Evolutionary conservation across 371 early-diverging fungal species (phyloP), one percentile per base, ranked within the genome.

Genomic region (Spraguea lophii): DNA sequence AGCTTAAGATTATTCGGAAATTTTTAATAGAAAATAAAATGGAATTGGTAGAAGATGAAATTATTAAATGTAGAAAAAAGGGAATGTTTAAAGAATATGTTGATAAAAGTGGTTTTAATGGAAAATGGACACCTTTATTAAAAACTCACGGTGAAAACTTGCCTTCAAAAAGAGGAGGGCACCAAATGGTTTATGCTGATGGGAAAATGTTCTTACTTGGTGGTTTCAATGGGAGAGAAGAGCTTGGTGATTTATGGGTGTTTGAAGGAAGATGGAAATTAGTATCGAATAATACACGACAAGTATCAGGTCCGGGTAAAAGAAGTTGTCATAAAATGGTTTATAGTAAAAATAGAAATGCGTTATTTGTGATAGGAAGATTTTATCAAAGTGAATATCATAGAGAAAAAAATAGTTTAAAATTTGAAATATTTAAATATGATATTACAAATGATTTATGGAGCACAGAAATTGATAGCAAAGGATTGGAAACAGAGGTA

Each of bases 291-390:
- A 39, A 39, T 20, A 17, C 15, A 4, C 20, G 21, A 0, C 7
- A 20, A 17, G 6, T 6, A 12, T 6, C 3, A 6, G 36, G 37
- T 15, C 56, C 56, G 0, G 56, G 56, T 17, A 55, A 38, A 42
- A 48, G 56, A 35, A 46, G 46, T 39, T 55, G 56, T 45, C 56
- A 55, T 38, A 48, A 49, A 26, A 55, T 55, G 56, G 23, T 35
- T n/a, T 6, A 6, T 30, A 30, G 12, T 30, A 25, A 48, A 0
- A 9, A 37, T 36, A 26, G 23, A 3, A 20, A 47, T 21, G 42
- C 16, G 20, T 16, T 55, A 19, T 55, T 34, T 26, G 0, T 55
- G 36, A 22, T 26, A 20, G 56, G 56, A 12, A 55, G 40, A 25
- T 55, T 48, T 30, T 25, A 48, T 25, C 43, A 34, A 3, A 34